Percentiles rank a stretch among this genome's conserved stretches.
Conservation (phyloP, 306 rosid species). For the Sesbania bispinosa region DNA sequence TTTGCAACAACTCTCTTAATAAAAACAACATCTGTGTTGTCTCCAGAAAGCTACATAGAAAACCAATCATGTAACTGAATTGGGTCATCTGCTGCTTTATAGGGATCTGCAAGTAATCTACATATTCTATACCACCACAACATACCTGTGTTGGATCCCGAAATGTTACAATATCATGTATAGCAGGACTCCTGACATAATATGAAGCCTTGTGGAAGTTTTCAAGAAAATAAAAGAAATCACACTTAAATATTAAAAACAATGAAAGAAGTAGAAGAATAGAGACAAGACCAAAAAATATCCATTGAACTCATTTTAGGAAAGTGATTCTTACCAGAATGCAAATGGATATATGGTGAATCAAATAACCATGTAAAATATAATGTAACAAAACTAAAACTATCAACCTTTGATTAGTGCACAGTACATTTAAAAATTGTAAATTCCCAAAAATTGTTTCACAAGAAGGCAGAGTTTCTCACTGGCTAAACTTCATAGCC, state of each 20-base stretch:
- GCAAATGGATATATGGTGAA: neutral
- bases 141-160: constrained; percentile 77
- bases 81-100: constrained; percentile 1
- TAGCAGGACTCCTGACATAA: constrained; percentile 64
- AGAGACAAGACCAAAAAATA: neutral
- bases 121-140: constrained; percentile 11
- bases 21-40: constrained; percentile 44
- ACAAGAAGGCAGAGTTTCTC: neutral
- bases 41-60: constrained; percentile 48
- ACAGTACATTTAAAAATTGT: neutral
- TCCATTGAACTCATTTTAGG: neutral
- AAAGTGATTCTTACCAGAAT: neutral
- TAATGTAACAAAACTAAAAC: neutral
- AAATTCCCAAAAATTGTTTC: neutral
- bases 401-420: neutral
- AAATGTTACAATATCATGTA: constrained; percentile 70
- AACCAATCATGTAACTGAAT: constrained; percentile 26
- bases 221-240: neutral
- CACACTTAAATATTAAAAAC: constrained; percentile 18
- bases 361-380: neutral
- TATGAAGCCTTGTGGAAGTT: constrained; percentile 64
- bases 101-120: constrained; percentile 13
- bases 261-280: neutral
- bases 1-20: constrained; percentile 89
- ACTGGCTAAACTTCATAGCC: neutral